A percentile compares a stretch with the other conserved stretches of the same genome.
Conservation (phyloP, 768 basidiomycete species). For the Podaxis mareebaensis region DNA sequence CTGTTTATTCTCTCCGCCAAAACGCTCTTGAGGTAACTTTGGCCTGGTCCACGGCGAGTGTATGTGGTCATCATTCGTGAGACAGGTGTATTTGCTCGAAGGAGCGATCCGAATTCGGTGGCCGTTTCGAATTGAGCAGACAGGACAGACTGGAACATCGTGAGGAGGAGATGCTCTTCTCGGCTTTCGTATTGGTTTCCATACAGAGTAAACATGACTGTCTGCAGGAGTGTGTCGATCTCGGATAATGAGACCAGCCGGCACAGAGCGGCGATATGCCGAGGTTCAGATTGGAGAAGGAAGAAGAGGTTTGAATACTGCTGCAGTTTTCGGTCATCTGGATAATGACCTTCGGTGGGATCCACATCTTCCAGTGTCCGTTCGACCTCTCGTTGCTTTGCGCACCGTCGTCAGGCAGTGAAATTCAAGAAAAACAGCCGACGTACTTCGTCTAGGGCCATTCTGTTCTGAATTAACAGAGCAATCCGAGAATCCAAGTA, state of each 20-base stretch:
- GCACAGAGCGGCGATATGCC: constrained; percentile 95
- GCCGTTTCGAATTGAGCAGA: constrained; percentile 99
- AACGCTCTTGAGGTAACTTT: constrained; percentile 97
- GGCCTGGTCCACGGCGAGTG: constrained; percentile 96
- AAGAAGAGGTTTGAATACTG: constrained; percentile 99
- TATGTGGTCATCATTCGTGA: constrained; percentile 99
- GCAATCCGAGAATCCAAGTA: constrained; percentile 98
- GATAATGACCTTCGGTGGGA: constrained; percentile 87
- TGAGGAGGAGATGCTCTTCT: constrained; percentile 96
- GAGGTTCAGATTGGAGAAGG: constrained; percentile 95
- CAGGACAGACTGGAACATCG: constrained; percentile 99
- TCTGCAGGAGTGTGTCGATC: constrained; percentile 98
- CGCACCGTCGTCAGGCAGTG: constrained; percentile 16
- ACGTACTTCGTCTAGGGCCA: constrained; percentile 92
- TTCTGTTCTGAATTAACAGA: constrained; percentile 95
- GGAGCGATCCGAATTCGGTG: constrained; percentile 97
- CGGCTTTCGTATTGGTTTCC: constrained; percentile 99
- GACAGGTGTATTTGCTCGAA: constrained; percentile 98
- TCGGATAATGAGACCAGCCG: constrained; percentile 94
- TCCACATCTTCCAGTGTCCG: constrained; percentile 95
- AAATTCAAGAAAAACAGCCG: constrained; percentile 14
- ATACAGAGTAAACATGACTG: constrained; percentile 99
- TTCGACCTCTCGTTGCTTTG: constrained; percentile 91
- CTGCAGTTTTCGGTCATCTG: constrained; percentile 91
- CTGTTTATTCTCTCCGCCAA: constrained; percentile 98